Base-by-base conservation (phyloP, 1,139 yeast genomes). In the Candida sanyaensis region DNA sequence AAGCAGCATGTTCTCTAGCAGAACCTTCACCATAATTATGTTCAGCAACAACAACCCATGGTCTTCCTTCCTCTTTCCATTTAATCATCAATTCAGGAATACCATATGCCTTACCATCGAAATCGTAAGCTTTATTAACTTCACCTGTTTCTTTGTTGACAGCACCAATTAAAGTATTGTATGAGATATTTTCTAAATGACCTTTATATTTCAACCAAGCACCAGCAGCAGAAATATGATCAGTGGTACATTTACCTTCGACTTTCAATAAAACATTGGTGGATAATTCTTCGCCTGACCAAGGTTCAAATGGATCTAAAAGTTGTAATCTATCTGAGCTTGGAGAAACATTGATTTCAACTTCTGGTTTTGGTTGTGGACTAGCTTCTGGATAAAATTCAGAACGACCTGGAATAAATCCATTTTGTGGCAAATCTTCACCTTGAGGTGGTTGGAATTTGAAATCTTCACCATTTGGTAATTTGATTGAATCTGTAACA, bases 131-230 rank as follows among this genome's bases (percentile, higher is more conserved):
- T 55, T 78, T 83, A 73, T 93, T 93, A 41, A 91, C 97, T 69
- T 91, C 96, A 50, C 97, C 97, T 33, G 97, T 90, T 71, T 92
- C 99, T 65, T 88, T 89, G 68, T 93, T 93, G 52, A 89, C 96
- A 12, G 99, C 99, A 54, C 99, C 99, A 62, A 93, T 93, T 60
- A 93, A 78, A 6, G 98, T 92, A 74, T 93, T 93, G 74, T 93
- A 81, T 11, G 97, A 88, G 57, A 93, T 93, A 71, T 93, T 93
- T 66, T 92, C 97, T 61, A 93, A 78, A 65, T 93, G 99, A 17
- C 99, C 99, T 75, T 93, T 93, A 74, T 93, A 93, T 74, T 93
- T 93, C 71, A 93, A 81, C 99, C 99, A 93, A n/a, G 86, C 95
- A 64, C 99, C 99, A 33, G 99, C 99, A 38, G 98, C 98, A 27